Conservation (phyloP, 805 yeast genomes). For the Candida pseudoglaebosa region DNA sequence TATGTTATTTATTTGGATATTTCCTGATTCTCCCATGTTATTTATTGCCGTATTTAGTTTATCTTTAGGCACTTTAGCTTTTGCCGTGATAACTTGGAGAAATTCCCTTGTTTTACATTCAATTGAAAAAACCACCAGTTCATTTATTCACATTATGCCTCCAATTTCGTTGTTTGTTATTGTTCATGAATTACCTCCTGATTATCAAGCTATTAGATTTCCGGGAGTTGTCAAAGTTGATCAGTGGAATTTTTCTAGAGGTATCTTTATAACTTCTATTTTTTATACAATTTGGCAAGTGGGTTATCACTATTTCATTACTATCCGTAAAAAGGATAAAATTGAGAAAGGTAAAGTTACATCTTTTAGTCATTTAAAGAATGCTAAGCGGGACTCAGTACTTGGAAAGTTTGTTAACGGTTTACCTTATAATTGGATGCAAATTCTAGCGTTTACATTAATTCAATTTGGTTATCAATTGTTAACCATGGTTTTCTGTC, state of each 20-base stretch:
- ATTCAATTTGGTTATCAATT: conserved; percentile 87
- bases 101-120: conserved; percentile 90
- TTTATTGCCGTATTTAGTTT: conserved; percentile 84
- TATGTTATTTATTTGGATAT: conserved; percentile 73
- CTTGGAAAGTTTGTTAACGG: conserved; percentile 77
- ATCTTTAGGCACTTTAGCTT: conserved; percentile 82
- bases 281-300: conserved; percentile 89
- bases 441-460: conserved; percentile 79
- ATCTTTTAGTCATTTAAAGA: conserved; percentile 79
- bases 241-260: conserved; percentile 67
- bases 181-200: conserved; percentile 66
- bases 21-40: conserved; percentile 67
- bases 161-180: conserved; percentile 84
- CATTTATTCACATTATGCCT: conserved; percentile 88
- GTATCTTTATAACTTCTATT: conserved; percentile 73
- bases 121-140: conserved; percentile 86
- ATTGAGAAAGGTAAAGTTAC: conserved; percentile 84
- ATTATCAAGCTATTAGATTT: conserved; percentile 55
- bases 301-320: conserved; percentile 85
- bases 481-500: conserved; percentile 82
- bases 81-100: conserved; percentile 95
- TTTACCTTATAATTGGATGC: conserved; percentile 76
- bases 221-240: conserved; percentile 71
- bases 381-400: conserved; percentile 57
- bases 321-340: conserved; percentile 71